Percentiles rank a stretch among this genome's conserved stretches.
phyloP scores from a whole-genome alignment of 228 moss, liverwort and hornwort species.

The Sphagnum magellanicum region DNA sequence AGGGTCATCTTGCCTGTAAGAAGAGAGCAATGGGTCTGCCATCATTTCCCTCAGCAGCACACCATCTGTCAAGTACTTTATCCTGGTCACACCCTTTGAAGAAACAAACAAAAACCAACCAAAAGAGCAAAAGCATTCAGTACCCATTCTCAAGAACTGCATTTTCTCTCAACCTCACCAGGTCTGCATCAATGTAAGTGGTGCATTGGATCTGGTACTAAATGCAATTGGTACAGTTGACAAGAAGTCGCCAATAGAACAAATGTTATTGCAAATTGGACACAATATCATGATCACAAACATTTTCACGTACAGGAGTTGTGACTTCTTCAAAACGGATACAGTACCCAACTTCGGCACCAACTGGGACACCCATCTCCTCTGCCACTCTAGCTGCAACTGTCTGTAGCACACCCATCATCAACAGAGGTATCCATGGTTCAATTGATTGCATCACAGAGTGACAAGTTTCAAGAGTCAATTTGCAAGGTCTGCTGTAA shows the following conservation, averaged over 20 bases:
- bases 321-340: slow-evolving; percentile 83
- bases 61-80: slow-evolving; percentile 96
- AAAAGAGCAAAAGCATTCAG: slow-evolving; percentile 2
- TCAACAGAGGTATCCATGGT: neutral
- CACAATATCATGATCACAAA: too few species aligned
- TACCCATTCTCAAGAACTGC: neutral
- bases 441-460: neutral
- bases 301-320: slow-evolving; percentile 37
- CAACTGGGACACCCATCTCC: slow-evolving; percentile 74
- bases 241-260: too few species aligned
- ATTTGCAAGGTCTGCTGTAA: neutral
- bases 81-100: slow-evolving; percentile 63
- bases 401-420: slow-evolving; percentile 30
- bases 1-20: slow-evolving; percentile 36
- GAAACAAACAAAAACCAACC: neutral
- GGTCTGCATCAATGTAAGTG: too few species aligned
- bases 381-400: slow-evolving; percentile 92
- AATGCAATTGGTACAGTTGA: too few species aligned
- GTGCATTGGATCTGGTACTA: too few species aligned
- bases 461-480: neutral
- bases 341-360: slow-evolving; percentile 88
- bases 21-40: slow-evolving; percentile 83
- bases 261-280: too few species aligned
- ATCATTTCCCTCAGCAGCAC: slow-evolving; percentile 93
- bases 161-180: too few species aligned